These are phyloP conservation scores for Trichoderma breve DNA, from an alignment of 2,329 filamentous ascomycete species.

Conservation along the genomic window DNA sequence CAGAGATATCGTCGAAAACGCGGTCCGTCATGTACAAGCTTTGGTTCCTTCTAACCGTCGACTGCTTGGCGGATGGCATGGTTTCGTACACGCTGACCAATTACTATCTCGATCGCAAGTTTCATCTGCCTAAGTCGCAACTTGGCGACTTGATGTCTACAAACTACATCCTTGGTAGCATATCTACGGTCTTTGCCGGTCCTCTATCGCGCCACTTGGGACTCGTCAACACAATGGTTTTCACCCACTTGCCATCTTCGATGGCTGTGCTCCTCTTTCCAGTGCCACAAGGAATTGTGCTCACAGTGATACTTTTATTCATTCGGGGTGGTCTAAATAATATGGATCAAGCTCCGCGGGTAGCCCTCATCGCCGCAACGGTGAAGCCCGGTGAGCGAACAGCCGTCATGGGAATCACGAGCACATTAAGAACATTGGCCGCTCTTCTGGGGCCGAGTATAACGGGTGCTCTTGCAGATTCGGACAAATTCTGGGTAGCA, in stretches of 20 bases:
- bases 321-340: slow-evolving; percentile 62
- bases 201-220: slow-evolving; percentile 58
- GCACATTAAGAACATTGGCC: slow-evolving; percentile 58
- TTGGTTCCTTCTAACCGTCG: slow-evolving; percentile 63
- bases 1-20: slow-evolving; percentile 57
- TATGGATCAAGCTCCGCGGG: slow-evolving; percentile 67
- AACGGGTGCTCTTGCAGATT: slow-evolving; percentile 55
- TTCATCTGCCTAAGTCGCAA: slow-evolving; percentile 53
- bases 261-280: slow-evolving; percentile 61
- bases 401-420: slow-evolving; percentile 68
- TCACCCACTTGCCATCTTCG: slow-evolving; percentile 61
- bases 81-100: slow-evolving; percentile 56
- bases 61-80: slow-evolving; percentile 66
- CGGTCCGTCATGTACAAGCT: slow-evolving; percentile 60
- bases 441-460: slow-evolving; percentile 53
- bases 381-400: slow-evolving; percentile 64
- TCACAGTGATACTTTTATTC: slow-evolving; percentile 56
- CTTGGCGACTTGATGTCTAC: slow-evolving; percentile 59
- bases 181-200: slow-evolving; percentile 56
- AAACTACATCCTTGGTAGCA: slow-evolving; percentile 52
- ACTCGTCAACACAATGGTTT: slow-evolving; percentile 64
- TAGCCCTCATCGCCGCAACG: slow-evolving; percentile 65
- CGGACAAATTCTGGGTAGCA: slow-evolving; percentile 58
- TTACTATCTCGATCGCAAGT: slow-evolving; percentile 58
- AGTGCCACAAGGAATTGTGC: slow-evolving; percentile 47